A percentile compares a stretch with the other conserved stretches of the same genome.
Evolutionary conservation across 768 basidiomycete species (phyloP).

Genomic region (Hypholoma fasciculare): DNA sequence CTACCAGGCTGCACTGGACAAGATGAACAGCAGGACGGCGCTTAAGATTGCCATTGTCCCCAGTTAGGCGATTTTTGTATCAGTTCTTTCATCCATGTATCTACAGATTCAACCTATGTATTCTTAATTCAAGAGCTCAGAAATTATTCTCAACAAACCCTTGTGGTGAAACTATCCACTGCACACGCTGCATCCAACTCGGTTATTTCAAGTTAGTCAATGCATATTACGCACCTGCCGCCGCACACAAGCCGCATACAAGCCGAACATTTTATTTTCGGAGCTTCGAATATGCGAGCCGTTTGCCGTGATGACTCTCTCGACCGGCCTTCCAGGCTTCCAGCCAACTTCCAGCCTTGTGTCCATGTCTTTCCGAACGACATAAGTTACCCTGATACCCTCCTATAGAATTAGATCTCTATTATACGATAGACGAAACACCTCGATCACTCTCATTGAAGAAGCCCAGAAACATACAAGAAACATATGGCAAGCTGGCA

Average conservation of each 20-base stretch:
- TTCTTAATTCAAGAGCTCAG: too few relatives aligned
- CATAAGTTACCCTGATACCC: background rate
- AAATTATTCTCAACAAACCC: too few relatives aligned
- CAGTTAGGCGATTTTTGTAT: too few relatives aligned
- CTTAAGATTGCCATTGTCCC: constrained; percentile 66
- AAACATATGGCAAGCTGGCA: constrained; percentile 11
- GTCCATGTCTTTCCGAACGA: background rate
- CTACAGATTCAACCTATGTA: too few relatives aligned
- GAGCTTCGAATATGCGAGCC: constrained; percentile 6
- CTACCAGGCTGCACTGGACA: constrained; percentile 70
- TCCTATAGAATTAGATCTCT: background rate
- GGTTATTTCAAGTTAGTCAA: too few relatives aligned
- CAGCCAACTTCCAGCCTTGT: background rate
- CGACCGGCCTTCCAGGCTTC: background rate
- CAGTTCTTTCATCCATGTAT: too few relatives aligned
- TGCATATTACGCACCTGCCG: too few relatives aligned
- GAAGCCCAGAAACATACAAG: background rate
- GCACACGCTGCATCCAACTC: too few relatives aligned
- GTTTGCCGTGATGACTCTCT: background rate
- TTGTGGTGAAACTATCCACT: too few relatives aligned
- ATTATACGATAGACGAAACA: background rate
- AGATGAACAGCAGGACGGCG: constrained; percentile 65
- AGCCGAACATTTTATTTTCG: background rate
- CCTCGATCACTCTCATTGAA: background rate
- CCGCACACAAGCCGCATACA: too few relatives aligned